Percentiles rank a stretch among this genome's conserved stretches.
Conservation (phyloP, 1,284 basidiomycete species). For the Ceratorhiza oryzae-sativae region DNA sequence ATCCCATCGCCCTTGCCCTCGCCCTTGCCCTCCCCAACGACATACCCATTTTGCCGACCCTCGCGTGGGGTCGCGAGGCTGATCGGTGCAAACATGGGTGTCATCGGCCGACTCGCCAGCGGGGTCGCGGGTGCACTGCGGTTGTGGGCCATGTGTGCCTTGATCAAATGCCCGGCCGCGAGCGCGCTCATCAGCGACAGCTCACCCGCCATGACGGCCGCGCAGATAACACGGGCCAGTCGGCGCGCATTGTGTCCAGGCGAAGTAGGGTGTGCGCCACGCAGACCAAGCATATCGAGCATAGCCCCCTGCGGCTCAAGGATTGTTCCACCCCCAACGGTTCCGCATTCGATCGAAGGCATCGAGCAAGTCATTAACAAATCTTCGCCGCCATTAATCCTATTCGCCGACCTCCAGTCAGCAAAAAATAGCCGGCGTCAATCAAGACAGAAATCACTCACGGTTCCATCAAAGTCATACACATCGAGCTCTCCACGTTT, state of each 20-base stretch:
- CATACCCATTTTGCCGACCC: conserved; percentile 11
- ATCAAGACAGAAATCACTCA: conserved; percentile 57
- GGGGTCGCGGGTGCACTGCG: conserved; percentile 74
- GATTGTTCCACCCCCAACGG: conserved; percentile 94
- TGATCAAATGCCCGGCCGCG: conserved; percentile 89
- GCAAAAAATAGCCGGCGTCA: conserved; percentile 36
- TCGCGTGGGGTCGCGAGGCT: conserved; percentile 29
- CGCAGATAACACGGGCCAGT: conserved; percentile 85
- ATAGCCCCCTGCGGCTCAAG: conserved; percentile 88
- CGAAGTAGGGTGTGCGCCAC: conserved; percentile 80
- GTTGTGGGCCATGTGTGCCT: conserved; percentile 89
- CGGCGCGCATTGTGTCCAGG: conserved; percentile 89
- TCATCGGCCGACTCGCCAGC: conserved; percentile 66
- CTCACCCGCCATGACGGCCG: conserved; percentile 95
- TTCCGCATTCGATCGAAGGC: conserved; percentile 97
- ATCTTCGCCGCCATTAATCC: conserved; percentile 88
- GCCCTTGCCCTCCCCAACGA: neutral
- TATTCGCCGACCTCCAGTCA: conserved; percentile 51
- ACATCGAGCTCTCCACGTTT: conserved; percentile 98
- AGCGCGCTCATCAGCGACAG: conserved; percentile 87
- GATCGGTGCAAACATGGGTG: conserved; percentile 52
- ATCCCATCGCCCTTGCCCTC: neutral
- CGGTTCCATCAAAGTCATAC: conserved; percentile 99
- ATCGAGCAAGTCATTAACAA: conserved; percentile 91
- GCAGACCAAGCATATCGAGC: conserved; percentile 90